Base-by-base conservation (phyloP, 495 filamentous ascomycete genomes). In the Astrothelium macrocarpum region DNA sequence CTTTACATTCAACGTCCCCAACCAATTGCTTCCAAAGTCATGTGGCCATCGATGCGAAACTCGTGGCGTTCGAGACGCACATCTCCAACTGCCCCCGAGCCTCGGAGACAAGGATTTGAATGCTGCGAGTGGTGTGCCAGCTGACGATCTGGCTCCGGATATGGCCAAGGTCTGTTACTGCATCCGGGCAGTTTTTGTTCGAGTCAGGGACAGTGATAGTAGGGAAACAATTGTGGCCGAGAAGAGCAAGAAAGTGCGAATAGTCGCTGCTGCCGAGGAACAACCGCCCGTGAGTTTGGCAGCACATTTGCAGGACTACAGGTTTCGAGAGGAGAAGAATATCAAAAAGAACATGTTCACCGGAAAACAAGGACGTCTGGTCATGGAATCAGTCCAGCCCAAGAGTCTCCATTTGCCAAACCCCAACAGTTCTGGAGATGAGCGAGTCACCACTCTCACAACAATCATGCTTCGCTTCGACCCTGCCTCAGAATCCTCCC, bases 1-100 rank as follows among this genome's bases (percentile, higher is more conserved):
- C 1, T 98, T 97, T 76, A 85, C 84, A 64, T 98, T 98, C 70
- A 87, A 90, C 42, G 83, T 97, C 14, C 94, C 95, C 0, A 80
- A 83, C 32, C 84, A 84, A 12, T 79, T 97, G 45, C 80, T 85
- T 31, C 78, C 81, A 10, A 75, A 76, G 63, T 71, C 81, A 4
- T 91, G 88, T 74, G 76, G 74, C 42, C 87, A 90, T 71, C n/a
- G 60, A 7, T 78, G 76, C 31, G 71, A 71, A 1, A 83, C 84
- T 61, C 72, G 79, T 9, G 80, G 86, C 32, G 77, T 96, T 45
- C 80, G 83, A 62, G 80, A 83, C 32, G 84, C 86, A 1, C 94
- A 98, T 76, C 78, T 91, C 2, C 79, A 84, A 59, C 80, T 96
- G 0, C 94, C 91, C 0, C 93, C 94, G 1, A 90, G 83, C 16